Evolutionary conservation across 306 rosid genomes (phyloP).

Genomic region (Acacia melanoxylon): DNA sequence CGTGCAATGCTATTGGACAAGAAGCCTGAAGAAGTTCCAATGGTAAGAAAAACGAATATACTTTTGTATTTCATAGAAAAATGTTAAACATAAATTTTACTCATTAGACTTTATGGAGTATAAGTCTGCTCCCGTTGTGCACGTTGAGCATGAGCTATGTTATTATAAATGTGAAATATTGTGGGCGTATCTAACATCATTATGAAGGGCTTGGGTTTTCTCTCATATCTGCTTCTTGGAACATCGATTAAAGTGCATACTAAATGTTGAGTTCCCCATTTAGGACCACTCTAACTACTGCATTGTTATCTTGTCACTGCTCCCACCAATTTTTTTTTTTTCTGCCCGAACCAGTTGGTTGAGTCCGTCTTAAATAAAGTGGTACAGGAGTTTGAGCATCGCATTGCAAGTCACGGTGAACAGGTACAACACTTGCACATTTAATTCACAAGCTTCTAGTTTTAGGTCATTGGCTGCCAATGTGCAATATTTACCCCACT

Average conservation of each 20-base stretch:
- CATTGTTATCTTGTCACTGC: background rate
- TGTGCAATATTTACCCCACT: background rate
- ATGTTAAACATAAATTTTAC: background rate
- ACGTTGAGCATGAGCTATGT: background rate
- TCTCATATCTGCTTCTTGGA: constrained; percentile 2
- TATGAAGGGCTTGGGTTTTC: background rate
- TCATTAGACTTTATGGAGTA: background rate
- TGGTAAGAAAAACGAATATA: constrained; percentile 44
- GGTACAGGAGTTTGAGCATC: constrained; percentile 83
- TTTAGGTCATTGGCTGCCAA: background rate
- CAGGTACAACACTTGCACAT: constrained; percentile 46
- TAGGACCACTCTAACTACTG: background rate
- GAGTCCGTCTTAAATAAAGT: constrained; percentile 87
- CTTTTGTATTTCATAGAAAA: background rate
- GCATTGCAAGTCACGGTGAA: constrained; percentile 62
- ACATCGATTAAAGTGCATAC: background rate
- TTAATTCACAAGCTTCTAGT: background rate
- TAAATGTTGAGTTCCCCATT: constrained; percentile 27
- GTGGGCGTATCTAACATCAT: background rate
- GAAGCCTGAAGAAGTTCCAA: constrained; percentile 92
- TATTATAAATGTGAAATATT: background rate
- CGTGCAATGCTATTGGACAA: constrained; percentile 71
- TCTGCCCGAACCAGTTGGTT: constrained; percentile 63
- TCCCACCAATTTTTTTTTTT: constrained; percentile 24
- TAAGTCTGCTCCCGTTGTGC: background rate